Percentiles rank a stretch among this genome's conserved stretches.
Evolutionary conservation across 352 stramenopile genomes (phyloP).

Genomic region (Albugo laibachii): DNA sequence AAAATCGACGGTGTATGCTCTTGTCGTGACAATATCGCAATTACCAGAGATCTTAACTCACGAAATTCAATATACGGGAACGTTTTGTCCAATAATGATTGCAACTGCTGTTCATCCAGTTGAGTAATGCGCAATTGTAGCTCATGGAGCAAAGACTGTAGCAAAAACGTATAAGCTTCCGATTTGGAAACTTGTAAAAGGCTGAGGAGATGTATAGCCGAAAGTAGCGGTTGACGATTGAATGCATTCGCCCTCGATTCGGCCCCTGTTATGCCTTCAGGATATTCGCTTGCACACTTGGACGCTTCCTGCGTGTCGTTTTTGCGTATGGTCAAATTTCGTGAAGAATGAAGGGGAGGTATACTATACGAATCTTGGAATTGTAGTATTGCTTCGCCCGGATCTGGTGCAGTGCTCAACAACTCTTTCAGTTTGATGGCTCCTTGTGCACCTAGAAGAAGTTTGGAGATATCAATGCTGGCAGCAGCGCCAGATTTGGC

Average conservation of each 20-base stretch:
- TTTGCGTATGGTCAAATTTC: constrained; percentile 9
- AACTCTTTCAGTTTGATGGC: constrained; percentile 63
- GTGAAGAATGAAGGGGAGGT: neutral
- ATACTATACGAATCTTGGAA: constrained; percentile 56
- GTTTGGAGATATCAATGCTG: neutral
- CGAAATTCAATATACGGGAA: constrained; percentile 80
- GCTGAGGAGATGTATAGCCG: constrained; percentile 58
- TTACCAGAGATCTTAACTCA: constrained; percentile 63
- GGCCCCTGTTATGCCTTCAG: too few relatives aligned
- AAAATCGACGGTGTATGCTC: constrained; percentile 62
- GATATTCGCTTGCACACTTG: neutral
- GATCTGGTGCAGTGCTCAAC: constrained; percentile 63
- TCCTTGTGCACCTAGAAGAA: constrained; percentile 48
- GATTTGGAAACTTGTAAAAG: constrained; percentile 42
- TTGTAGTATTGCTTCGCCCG: constrained; percentile 57
- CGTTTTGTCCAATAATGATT: constrained; percentile 47
- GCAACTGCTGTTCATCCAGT: constrained; percentile 44
- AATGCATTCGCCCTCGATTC: neutral
- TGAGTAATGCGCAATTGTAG: constrained; percentile 57
- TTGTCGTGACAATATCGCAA: constrained; percentile 60
- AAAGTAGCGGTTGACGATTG: constrained; percentile 4
- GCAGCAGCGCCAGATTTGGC: constrained; percentile 11
- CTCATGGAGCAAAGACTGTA: constrained; percentile 41
- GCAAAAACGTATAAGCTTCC: constrained; percentile 39
- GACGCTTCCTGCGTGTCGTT: constrained; percentile 4